Evolutionary conservation across 176 grass and related monocot species (phyloP), one percentile per base, ranked within the genome.

Genomic region (Miscanthus lutarioriparius): DNA sequence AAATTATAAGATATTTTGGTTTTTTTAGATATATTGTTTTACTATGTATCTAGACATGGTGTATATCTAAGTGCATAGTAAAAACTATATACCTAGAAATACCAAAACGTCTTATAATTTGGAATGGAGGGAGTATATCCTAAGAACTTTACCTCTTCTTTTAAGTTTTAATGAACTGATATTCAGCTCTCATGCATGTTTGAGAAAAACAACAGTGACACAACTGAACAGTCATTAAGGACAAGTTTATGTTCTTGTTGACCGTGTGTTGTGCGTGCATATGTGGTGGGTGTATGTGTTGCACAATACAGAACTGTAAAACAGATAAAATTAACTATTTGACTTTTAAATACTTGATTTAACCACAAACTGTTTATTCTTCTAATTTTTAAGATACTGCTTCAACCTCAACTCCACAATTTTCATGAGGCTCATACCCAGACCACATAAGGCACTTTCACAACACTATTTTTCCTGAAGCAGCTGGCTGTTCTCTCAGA

Each of bases 361-460:
- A 40, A 70, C 36, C 22, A 56, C 49, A 41, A n/a, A 27, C 7
- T 25, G 4, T 54, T 49, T 17, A 37, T 80, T 32, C 10, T 51
- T 68, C 38, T 70, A 81, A 68, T 13, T 76, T 76, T 38, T 1
- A 70, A 38, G 22, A 26, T 10, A 68, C 12, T 45, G 23, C 9
- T 64, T 28, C 14, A 74, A 49, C 6, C 3, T 25, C 9, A 22
- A 41, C 0, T 74, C 27, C 17, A n/a, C 48, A 36, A n/a, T 53
- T 76, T 70, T 70, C 8, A 87, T 61, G 82, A 62, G 76, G 11
- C 80, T 83, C 87, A 78, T 90, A 98, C 95, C 91, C 73, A 82
- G 65, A 90, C 93, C 12, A 98, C 82, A 51, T 36, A 47, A 88
- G 95, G 95, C 67, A 98, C 74, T 93, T 88, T 95, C 86, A 98